These are phyloP conservation scores for Ophiostoma ips DNA, from an alignment of 2,329 filamentous ascomycete genomes.

Conservation along the genomic window DNA sequence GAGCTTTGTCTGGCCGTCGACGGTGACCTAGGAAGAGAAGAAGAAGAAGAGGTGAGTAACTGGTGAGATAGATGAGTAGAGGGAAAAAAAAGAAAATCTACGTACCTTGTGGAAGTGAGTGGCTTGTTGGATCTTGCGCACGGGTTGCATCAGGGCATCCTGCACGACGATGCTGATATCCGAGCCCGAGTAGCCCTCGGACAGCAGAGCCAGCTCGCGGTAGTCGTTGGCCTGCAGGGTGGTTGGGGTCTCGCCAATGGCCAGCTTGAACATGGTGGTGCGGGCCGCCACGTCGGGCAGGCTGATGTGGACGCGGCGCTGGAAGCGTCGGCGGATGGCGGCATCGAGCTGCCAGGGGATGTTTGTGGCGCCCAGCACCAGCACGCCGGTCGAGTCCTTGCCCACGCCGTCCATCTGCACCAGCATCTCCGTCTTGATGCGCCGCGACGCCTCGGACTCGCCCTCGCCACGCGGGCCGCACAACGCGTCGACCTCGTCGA, in stretches of 20 bases:
- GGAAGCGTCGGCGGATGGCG: conserved; percentile 90
- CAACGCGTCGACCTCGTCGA: conserved; percentile 57
- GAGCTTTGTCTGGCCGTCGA: conserved; percentile 52
- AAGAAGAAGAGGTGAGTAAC: too few species aligned
- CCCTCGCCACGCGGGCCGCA: conserved; percentile 88
- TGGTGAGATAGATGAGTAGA: too few species aligned
- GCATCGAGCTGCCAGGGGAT: conserved; percentile 98
- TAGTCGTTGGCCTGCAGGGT: conserved; percentile 67
- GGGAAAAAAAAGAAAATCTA: too few species aligned
- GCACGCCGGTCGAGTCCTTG: conserved; percentile 82
- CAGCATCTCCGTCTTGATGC: conserved; percentile 96
- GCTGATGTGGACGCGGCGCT: conserved; percentile 88
- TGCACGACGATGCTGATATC: conserved; percentile 95
- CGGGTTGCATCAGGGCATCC: conserved; percentile 92
- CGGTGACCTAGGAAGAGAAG: conserved; percentile 40
- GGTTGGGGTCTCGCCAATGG: conserved; percentile 85
- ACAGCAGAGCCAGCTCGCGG: conserved; percentile 62
- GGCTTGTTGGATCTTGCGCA: conserved; percentile 90
- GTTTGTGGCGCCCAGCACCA: conserved; percentile 93
- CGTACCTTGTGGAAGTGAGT: conserved; percentile 78
- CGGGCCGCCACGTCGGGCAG: conserved; percentile 77
- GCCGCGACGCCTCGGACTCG: conserved; percentile 90
- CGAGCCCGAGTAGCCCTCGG: conserved; percentile 88
- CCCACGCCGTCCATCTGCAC: conserved; percentile 99
- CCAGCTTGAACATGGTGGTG: conserved; percentile 89